A percentile compares a stretch with the other conserved stretches of the same genome.
These are phyloP conservation scores for Geosiphon pyriformis DNA, from an alignment of 192 early-diverging fungal species.

Conservation along the genomic window DNA sequence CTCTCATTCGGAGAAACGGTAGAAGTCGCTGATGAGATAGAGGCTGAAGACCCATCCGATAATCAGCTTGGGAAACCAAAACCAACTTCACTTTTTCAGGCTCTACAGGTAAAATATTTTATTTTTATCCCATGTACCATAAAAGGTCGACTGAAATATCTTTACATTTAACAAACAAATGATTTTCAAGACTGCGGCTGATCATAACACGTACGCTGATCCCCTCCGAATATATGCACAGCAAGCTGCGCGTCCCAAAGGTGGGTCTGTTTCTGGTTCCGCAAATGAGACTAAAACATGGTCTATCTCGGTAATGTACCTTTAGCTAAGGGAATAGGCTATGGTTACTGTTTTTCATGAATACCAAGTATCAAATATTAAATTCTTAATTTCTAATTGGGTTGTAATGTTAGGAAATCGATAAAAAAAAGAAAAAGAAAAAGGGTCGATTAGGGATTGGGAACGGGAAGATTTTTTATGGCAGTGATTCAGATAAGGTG, in stretches of 20 bases:
- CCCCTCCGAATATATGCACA: constrained; percentile 30
- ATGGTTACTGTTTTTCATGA: constrained; percentile 4
- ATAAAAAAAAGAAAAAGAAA: constrained; percentile 71
- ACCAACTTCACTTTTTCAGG: constrained; percentile 14
- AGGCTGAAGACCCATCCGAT: constrained; percentile 14
- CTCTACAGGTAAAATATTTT: constrained; percentile 18
- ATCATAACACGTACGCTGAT: constrained; percentile 20
- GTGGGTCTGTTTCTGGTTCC: not conserved
- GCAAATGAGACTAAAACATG: constrained; percentile 43
- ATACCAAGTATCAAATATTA: not conserved
- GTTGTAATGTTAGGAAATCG: constrained; percentile 42
- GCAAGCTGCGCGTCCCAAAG: constrained; percentile 12
- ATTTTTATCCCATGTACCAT: not conserved
- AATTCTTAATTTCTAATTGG: constrained; percentile 2
- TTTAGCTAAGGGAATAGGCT: not conserved
- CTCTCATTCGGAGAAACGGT: constrained; percentile 21
- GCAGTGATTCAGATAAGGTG: constrained; percentile 56
- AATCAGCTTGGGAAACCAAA: not conserved
- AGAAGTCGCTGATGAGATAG: constrained; percentile 19
- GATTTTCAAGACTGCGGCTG: not conserved
- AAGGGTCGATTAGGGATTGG: constrained; percentile 63
- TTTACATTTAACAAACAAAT: not conserved
- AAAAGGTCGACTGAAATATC: not conserved
- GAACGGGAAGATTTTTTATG: constrained; percentile 56
- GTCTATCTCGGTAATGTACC: constrained; percentile 40